A percentile compares a stretch with the other conserved stretches of the same genome.
Evolutionary conservation across 768 basidiomycete genomes (phyloP).

Genomic region (Lactarius indigo): DNA sequence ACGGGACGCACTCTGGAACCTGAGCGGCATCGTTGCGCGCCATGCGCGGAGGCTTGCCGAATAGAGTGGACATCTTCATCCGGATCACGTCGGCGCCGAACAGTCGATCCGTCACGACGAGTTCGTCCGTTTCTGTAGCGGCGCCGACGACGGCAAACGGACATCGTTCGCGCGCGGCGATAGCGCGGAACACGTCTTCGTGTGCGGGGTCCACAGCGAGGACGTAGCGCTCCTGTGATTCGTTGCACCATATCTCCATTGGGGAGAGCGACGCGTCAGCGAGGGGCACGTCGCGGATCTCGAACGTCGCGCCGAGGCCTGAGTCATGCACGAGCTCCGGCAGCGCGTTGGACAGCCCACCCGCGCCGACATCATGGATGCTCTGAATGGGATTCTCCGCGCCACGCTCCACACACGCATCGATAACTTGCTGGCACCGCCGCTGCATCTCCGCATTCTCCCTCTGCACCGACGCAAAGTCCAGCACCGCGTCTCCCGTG

Average conservation of each 20-base stretch:
- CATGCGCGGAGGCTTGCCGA: slow-evolving; percentile 96
- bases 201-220: slow-evolving; percentile 75
- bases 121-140: slow-evolving; percentile 76
- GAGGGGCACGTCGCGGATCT: slow-evolving; percentile 89
- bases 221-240: slow-evolving; percentile 97
- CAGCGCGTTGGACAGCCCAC: slow-evolving; percentile 92
- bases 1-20: slow-evolving; percentile 42
- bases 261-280: slow-evolving; percentile 95
- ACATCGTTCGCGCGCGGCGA: slow-evolving; percentile 87
- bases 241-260: slow-evolving; percentile 99
- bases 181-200: slow-evolving; percentile 59
- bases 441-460: slow-evolving; percentile 99
- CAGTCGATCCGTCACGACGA: slow-evolving; percentile 87
- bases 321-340: slow-evolving; percentile 98
- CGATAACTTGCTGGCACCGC: slow-evolving; percentile 95
- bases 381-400: slow-evolving; percentile 80
- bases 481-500: slow-evolving; percentile 84
- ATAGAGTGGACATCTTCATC: slow-evolving; percentile 91
- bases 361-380: slow-evolving; percentile 98
- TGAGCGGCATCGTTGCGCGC: slow-evolving; percentile 60
- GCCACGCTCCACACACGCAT: slow-evolving; percentile 69
- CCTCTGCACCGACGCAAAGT: slow-evolving; percentile 96
- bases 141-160: slow-evolving; percentile 90
- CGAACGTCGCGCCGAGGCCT: slow-evolving; percentile 84
- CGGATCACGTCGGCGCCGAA: slow-evolving; percentile 77